These are phyloP conservation scores for Aegilops umbellulata DNA, from an alignment of 176 grass and related monocot species.

Conservation along the genomic window DNA sequence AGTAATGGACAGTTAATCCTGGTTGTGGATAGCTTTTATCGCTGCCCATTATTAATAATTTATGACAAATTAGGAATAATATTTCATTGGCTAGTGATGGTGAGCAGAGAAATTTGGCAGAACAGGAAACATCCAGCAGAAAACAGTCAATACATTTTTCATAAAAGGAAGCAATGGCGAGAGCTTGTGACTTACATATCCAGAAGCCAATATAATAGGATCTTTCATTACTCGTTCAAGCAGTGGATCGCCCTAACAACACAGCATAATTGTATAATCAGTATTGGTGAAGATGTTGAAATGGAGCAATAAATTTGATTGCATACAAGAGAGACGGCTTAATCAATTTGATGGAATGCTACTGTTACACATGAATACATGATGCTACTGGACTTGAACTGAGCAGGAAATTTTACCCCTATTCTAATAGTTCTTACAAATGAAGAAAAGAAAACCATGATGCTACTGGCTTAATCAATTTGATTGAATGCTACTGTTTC, in stretches of 20 bases:
- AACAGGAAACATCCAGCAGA: conserved; percentile 1
- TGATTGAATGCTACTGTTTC: background rate
- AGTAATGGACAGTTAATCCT: background rate
- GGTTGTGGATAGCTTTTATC: background rate
- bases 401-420: background rate
- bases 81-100: background rate
- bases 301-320: background rate
- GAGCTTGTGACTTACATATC: conserved; percentile 38
- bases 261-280: conserved; percentile 12
- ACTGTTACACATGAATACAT: background rate
- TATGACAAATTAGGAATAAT: background rate
- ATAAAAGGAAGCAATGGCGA: background rate
- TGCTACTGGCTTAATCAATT: too few species aligned
- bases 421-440: conserved; percentile 3
- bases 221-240: conserved; percentile 18
- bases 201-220: conserved; percentile 44
- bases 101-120: background rate
- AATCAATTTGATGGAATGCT: conserved; percentile 1
- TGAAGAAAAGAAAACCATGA: background rate
- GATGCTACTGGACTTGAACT: background rate
- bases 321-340: background rate
- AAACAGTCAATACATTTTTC: background rate
- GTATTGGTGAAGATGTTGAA: background rate
- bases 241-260: conserved; percentile 29
- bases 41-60: background rate